Base-by-base conservation (phyloP, 176 grass and related monocot species). In the Raddia distichophylla region DNA sequence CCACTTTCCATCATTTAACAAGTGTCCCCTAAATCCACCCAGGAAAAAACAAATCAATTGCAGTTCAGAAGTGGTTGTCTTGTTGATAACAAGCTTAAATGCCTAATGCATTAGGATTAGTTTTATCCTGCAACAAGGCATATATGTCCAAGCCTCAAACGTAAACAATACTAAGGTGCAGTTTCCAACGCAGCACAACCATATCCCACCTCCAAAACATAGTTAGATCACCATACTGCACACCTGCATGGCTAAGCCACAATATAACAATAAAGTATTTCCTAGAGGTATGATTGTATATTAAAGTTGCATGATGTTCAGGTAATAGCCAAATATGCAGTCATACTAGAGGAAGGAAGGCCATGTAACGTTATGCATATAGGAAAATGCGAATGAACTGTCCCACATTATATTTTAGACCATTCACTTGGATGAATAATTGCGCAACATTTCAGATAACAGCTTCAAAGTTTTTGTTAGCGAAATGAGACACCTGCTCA, bases 181-280 rank as follows among this genome's bases (percentile, higher is more conserved):
- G 15, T 5, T 78, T 60, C 64, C 10, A 15, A 55, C 51, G 69
- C 35, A 65, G 16, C 60, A 40, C 47, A 20, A 7, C 60, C 11
- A 56, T 47, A 85, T 73, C 64, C 37, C 22, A 79, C 58, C 40
- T 48, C 60, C n/a, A 69, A 79, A 66, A 50, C 54, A 60, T 71
- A 71, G 58, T 71, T 37, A 20, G 33, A 61, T 71, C 5, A 12
- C 16, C 53, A 4, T 56, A 79, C 16, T 53, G 48, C 20, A 78
- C 17, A 32, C 13, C 44, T 73, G 59, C 11, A 35, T 15, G 32
- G n/a, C 54, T 58, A 86, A 86, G 27, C 40, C 34, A 82, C 19
- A 69, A 49, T 52, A 58, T 66, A 51, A 49, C 46, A 6, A 71
- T 73, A 65, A 80, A 9, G 12, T 14, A 16, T 73, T 68, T 65